Evolutionary conservation across 1,139 yeast genomes (phyloP).

Genomic region (Yamadazyma taylorii): DNA sequence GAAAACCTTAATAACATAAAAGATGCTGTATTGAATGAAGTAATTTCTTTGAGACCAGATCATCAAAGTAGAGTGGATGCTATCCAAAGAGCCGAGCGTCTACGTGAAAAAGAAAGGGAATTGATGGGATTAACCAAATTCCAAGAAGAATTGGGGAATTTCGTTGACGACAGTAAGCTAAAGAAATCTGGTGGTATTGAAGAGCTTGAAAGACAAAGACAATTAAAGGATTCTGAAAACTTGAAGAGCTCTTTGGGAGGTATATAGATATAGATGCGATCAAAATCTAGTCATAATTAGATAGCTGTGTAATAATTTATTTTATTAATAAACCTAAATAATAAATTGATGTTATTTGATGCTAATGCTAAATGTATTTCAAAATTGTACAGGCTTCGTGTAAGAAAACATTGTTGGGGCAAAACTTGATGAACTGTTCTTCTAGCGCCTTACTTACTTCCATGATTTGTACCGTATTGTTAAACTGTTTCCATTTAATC

Average conservation of each 20-base stretch:
- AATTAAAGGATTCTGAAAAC: constrained; percentile 67
- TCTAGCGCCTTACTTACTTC: not conserved
- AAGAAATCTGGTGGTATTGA: constrained; percentile 87
- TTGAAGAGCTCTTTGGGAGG: constrained; percentile 47
- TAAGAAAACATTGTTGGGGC: not conserved
- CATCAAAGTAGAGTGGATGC: constrained; percentile 87
- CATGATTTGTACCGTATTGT: not conserved
- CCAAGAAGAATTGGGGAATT: constrained; percentile 83
- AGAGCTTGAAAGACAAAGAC: constrained; percentile 73
- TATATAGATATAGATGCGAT: not conserved
- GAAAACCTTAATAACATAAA: constrained; percentile 63
- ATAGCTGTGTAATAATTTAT: not conserved
- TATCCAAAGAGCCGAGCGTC: constrained; percentile 78
- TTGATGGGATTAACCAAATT: constrained; percentile 61
- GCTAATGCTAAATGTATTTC: not conserved
- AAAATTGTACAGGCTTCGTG: not conserved
- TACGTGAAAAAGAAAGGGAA: constrained; percentile 71
- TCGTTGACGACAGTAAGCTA: constrained; percentile 73
- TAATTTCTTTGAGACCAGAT: constrained; percentile 74
- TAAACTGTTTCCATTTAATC: constrained; percentile 5
- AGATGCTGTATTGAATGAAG: constrained; percentile 80
- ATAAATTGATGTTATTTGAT: not conserved
- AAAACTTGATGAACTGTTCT: not conserved
- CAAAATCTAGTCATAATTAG: not conserved
- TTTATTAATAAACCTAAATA: not conserved